A percentile compares a stretch with the other conserved stretches of the same genome.
Conservation (phyloP, 2,329 filamentous ascomycete species). For the Trichoderma harzianum region DNA sequence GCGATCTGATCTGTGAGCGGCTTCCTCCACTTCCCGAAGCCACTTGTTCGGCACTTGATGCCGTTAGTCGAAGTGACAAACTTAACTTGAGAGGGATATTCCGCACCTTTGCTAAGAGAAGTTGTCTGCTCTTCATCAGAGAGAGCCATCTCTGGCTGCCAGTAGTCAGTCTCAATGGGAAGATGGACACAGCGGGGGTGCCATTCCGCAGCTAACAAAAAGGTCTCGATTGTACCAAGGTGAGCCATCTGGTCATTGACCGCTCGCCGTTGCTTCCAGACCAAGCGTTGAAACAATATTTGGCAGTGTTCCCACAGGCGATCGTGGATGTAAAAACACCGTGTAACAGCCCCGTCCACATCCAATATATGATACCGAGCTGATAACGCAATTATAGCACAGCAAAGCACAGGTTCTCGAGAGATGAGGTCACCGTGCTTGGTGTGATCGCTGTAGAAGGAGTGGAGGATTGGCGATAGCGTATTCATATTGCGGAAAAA, state of each 20-base stretch:
- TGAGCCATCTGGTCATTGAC: neutral
- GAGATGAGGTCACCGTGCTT: neutral
- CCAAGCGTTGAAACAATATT: neutral
- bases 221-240: neutral
- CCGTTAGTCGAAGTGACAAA: neutral
- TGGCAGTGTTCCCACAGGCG: neutral
- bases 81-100: neutral
- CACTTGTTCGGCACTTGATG: neutral
- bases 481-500: neutral
- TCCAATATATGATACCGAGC: neutral
- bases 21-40: neutral
- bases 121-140: neutral
- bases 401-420: neutral
- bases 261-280: neutral
- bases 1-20: neutral
- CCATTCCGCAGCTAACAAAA: neutral
- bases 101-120: neutral
- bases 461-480: neutral
- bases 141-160: neutral
- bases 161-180: neutral
- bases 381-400: neutral
- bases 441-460: neutral
- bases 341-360: neutral
- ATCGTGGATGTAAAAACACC: neutral
- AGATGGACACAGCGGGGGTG: neutral